Evolutionary conservation across 2,329 filamentous ascomycete genomes (phyloP), one percentile per base, ranked within the genome.

Genomic region (Aureobasidium zeae): DNA sequence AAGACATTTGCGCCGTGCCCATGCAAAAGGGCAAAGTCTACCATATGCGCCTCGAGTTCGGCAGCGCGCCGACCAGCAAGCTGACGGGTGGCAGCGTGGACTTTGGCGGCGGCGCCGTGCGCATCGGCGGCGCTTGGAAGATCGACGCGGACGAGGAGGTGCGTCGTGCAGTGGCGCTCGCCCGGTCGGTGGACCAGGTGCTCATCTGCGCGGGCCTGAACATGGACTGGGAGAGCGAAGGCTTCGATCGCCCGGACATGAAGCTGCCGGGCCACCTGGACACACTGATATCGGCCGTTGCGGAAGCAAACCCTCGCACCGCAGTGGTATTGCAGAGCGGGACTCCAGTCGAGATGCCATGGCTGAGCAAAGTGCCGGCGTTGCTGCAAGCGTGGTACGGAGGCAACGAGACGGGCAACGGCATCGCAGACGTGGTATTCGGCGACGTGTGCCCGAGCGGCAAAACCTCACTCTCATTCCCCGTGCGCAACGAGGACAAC

Each of bases 371-470:
- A 16, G 77, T 81, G 2, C 74, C 79, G 3, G 74, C 79, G 1
- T 77, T 86, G 21, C 56, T 87, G 1, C 81, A 86, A 56, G 74
- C 83, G 6, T 91, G 84, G 83, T 91, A 87, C 55, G 83, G 84
- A 48, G 85, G 86, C n/a, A 86, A 91, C 55, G 85, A 91, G 65
- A 82, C 81, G 4, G 86, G 85, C 5, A 86, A 88, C 56, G 80
- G 79, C 9, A 81, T 93, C 49, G 83, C 82, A 0, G 84, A 89
- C 51, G 72, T 89, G 1, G 68, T 89, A 0, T 83, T 85, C 50
- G 82, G 83, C 35, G 74, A 80, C 49, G 72, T 76, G 34, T 87
- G 83, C 56, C 85, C 85, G 0, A 80, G 76, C 48, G 84, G 78
- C 11, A 87, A 87, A 59, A 69, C 88, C 1, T 81, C 83, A 0